A percentile compares a stretch with the other conserved stretches of the same genome.
phyloP scores from a whole-genome alignment of 2,329 filamentous ascomycete genomes.

The Cladobotryum mycophilum region DNA sequence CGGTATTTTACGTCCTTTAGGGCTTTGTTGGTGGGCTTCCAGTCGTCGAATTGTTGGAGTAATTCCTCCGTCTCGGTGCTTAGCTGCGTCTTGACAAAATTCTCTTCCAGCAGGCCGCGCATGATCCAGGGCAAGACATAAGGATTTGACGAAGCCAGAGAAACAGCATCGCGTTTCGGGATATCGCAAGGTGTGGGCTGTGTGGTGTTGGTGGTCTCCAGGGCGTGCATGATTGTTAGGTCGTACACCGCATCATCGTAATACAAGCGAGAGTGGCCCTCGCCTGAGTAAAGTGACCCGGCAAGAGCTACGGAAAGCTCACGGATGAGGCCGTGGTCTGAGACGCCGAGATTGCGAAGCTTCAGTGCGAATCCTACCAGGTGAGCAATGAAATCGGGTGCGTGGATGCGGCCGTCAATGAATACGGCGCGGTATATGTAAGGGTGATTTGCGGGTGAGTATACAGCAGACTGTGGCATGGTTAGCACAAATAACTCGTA shows the following conservation, averaged over 20 bases:
- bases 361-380: constrained; percentile 91
- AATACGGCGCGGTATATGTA: constrained; percentile 96
- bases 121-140: constrained; percentile 95
- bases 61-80: constrained; percentile 70
- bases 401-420: constrained; percentile 85
- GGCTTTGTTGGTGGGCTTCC: constrained; percentile 85
- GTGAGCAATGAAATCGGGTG: constrained; percentile 88
- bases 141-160: constrained; percentile 60
- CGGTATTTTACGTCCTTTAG: constrained; percentile 95
- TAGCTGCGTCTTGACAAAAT: constrained; percentile 77
- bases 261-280: constrained; percentile 90
- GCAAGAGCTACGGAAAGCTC: constrained; percentile 85
- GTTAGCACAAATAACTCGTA: not conserved
- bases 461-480: constrained; percentile 65
- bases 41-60: constrained; percentile 83
- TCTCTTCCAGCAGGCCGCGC: constrained; percentile 86
- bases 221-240: constrained; percentile 63
- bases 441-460: constrained; percentile 78
- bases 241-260: constrained; percentile 83
- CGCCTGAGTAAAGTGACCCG: constrained; percentile 83
- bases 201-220: constrained; percentile 60
- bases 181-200: constrained; percentile 13
- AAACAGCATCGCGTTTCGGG: constrained; percentile 16
- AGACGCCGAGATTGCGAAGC: constrained; percentile 84
- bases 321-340: constrained; percentile 87